phyloP scores from a whole-genome alignment of 164 flowering plant genomes.

The Dillenia suffruticosa region DNA sequence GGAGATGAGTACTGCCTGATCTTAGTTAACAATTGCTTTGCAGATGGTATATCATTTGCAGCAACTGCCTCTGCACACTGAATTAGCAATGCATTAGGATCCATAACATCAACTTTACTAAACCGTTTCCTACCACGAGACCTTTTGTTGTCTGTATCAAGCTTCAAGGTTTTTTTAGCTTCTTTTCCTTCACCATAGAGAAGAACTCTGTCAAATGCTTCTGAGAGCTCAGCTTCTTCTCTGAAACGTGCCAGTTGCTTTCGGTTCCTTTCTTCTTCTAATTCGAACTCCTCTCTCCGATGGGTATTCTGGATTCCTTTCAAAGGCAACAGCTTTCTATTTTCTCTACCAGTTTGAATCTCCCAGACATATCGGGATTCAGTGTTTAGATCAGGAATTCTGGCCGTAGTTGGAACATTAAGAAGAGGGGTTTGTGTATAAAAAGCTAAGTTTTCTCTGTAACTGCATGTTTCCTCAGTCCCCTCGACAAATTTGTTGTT shows the following conservation, averaged over 20 bases:
- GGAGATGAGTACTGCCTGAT: conserved; percentile 77
- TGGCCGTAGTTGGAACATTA: no score
- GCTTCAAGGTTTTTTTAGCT: conserved; percentile 15
- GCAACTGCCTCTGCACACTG: conserved; percentile 84
- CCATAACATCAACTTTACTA: conserved; percentile 58
- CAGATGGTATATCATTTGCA: conserved; percentile 60
- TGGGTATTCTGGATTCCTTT: conserved; percentile 49
- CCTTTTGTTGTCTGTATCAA: conserved; percentile 35
- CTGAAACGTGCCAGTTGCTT: conserved; percentile 54
- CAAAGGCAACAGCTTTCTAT: no score
- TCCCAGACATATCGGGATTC: no score
- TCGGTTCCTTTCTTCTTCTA: conserved; percentile 52
- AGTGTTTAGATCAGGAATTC: no score
- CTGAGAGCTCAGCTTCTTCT: conserved; percentile 34
- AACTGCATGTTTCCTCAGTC: no score
- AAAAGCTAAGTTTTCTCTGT: no score
- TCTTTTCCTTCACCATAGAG: conserved; percentile 32
- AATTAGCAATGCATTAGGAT: conserved; percentile 69
- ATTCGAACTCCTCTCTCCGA: conserved; percentile 29
- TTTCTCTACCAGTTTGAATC: no score
- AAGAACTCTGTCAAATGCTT: conserved; percentile 62
- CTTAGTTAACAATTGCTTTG: conserved; percentile 63
- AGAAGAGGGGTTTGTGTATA: no score
- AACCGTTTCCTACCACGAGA: conserved; percentile 26
- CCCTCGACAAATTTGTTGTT: conserved; percentile 7